phyloP scores from a whole-genome alignment of 1,284 basidiomycete genomes.

The Thelephora terrestris region DNA sequence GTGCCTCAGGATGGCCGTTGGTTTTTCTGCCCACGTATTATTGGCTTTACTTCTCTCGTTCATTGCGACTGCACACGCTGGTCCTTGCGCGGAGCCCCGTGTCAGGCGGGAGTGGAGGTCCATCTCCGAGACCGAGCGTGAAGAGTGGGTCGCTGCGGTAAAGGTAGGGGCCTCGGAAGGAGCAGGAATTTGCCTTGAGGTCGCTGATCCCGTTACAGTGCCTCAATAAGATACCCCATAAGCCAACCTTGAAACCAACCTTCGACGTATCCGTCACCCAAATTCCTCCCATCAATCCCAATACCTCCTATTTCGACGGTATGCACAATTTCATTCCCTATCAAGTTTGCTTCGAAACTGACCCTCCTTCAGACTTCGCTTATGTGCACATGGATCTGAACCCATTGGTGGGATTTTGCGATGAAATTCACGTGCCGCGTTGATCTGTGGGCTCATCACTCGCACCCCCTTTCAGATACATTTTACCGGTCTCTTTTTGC shows the following conservation, averaged over 20 bases:
- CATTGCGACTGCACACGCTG: not conserved
- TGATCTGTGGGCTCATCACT: too few species aligned
- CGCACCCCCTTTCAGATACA: constrained; percentile 20
- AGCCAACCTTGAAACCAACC: constrained; percentile 15
- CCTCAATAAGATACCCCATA: constrained; percentile 23
- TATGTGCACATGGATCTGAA: constrained; percentile 31
- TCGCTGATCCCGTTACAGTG: constrained; percentile 15
- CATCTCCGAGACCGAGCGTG: constrained; percentile 12
- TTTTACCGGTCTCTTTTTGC: constrained; percentile 27
- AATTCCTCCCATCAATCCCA: constrained; percentile 23
- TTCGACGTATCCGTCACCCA: constrained; percentile 19
- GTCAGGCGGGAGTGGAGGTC: constrained; percentile 20
- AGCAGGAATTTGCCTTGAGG: not conserved
- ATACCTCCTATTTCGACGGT: constrained; percentile 25
- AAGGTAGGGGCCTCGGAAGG: constrained; percentile 13
- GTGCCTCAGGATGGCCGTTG: not conserved
- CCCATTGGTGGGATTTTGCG: constrained; percentile 10
- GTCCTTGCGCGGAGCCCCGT: constrained; percentile 12
- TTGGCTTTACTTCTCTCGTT: not conserved
- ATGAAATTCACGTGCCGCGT: not conserved
- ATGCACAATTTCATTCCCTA: too few species aligned
- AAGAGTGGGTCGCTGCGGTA: constrained; percentile 18
- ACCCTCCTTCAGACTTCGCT: constrained; percentile 25
- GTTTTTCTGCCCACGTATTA: not conserved
- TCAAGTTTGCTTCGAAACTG: too few species aligned